Percentiles rank a stretch among this genome's conserved stretches.
Evolutionary conservation across 225 moss, liverwort and hornwort species (phyloP).

Genomic region (Polytrichum formosum): DNA sequence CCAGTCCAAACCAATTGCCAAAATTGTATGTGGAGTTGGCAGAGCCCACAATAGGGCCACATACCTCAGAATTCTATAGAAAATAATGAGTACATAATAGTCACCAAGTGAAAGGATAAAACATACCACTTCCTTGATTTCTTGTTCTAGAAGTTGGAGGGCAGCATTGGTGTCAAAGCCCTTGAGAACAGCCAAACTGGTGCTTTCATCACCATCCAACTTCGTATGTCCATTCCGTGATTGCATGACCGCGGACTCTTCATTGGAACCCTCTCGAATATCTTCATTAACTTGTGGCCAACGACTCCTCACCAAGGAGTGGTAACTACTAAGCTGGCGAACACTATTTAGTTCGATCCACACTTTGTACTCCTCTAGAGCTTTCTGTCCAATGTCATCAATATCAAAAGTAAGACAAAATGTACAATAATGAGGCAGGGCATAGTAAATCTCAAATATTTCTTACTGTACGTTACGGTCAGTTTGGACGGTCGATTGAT

Average conservation of each 20-base stretch:
- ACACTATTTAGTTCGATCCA: slow-evolving; percentile 77
- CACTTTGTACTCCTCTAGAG: slow-evolving; percentile 73
- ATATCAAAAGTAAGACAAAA: too few species aligned
- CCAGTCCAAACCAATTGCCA: too few species aligned
- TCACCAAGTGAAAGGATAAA: not conserved
- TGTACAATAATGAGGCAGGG: too few species aligned
- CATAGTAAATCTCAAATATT: too few species aligned
- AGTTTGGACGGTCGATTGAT: too few species aligned
- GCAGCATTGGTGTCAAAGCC: slow-evolving; percentile 80
- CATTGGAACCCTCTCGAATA: slow-evolving; percentile 9
- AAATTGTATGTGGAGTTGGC: too few species aligned
- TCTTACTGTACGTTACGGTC: too few species aligned
- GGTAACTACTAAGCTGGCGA: slow-evolving; percentile 76
- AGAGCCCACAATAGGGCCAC: too few species aligned
- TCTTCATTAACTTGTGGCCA: slow-evolving; percentile 70
- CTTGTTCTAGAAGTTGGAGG: slow-evolving; percentile 76
- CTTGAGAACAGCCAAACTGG: slow-evolving; percentile 60
- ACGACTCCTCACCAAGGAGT: slow-evolving; percentile 68
- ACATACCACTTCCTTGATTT: slow-evolving; percentile 90
- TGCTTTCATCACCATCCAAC: slow-evolving; percentile 21
- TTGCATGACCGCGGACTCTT: slow-evolving; percentile 41
- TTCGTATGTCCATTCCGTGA: slow-evolving; percentile 30
- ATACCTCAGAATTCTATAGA: too few species aligned
- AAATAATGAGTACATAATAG: too few species aligned
- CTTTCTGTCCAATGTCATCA: slow-evolving; percentile 43